Evolutionary conservation across 345 rosid species (phyloP), one percentile per base, ranked within the genome.

Genomic region (Hibiscus syriacus): DNA sequence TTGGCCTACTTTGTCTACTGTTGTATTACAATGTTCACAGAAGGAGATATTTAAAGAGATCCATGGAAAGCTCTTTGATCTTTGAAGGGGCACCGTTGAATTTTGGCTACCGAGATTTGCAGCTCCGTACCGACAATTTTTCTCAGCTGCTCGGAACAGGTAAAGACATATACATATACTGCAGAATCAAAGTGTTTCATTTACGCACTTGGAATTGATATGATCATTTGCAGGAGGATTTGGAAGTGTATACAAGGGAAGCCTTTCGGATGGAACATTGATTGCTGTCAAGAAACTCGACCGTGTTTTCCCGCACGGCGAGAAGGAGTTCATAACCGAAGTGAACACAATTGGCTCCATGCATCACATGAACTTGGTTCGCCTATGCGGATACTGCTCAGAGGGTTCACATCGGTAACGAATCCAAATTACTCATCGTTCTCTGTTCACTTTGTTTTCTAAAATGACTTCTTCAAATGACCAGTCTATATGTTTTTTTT

Each of bases 311-410:
- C 83, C 88, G 16, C 96, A 88, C 39, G 97, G 90, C 1, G 86
- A 88, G 69, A 83, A 70, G 74, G 90, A 82, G 61, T 91, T 91
- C 45, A 70, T 81, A 55, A 82, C 96, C n/a, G 97, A 91, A 83
- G 92, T 91, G 39, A 83, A 88, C 70, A 82, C 96, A n/a, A 87
- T 91, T 46, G 80, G 97, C 38, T 88, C 88, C n/a, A 85, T 87
- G 80, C 97, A 91, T 80, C 97, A 91, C 72, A 72, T 87, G 84
- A 88, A 83, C 76, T 81, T 91, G 45, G 94, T 88, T 66, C 93
- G 81, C 25, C 79, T 90, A 19, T 81, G 87, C 1, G 97, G 94
- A 13, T 90, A 83, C 72, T 90, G 94, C 81, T 81, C 92, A 0
- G 92, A 90, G 56, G 85, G 84, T 39, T 76, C 89, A 12, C 84